Evolutionary conservation across 2,329 filamentous ascomycete species (phyloP).

Genomic region (Colletotrichum gigasporum): DNA sequence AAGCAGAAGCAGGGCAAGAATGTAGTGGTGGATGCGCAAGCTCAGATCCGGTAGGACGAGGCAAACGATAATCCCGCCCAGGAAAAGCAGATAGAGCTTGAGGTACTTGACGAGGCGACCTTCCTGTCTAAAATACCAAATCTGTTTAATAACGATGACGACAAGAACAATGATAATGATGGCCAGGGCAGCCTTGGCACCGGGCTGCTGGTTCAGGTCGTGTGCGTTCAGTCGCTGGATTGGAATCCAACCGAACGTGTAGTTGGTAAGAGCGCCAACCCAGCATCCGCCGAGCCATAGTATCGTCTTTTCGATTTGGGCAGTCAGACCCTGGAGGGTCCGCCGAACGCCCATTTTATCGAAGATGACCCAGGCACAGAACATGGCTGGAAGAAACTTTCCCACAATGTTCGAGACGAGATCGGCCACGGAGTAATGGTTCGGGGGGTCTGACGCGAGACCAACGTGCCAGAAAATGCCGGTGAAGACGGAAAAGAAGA

Average conservation of each 20-base stretch:
- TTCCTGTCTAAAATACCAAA: conserved; percentile 87
- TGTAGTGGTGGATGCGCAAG: conserved; percentile 94
- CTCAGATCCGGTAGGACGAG: conserved; percentile 79
- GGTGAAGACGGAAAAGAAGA: conserved; percentile 86
- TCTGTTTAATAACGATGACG: conserved; percentile 76
- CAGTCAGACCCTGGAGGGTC: conserved; percentile 75
- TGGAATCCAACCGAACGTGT: conserved; percentile 93
- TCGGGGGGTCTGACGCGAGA: conserved; percentile 87
- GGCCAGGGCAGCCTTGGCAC: conserved; percentile 83
- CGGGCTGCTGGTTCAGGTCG: conserved; percentile 88
- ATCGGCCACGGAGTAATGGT: conserved; percentile 70
- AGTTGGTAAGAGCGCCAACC: conserved; percentile 92
- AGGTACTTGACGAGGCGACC: conserved; percentile 82
- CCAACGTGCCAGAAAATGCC: conserved; percentile 91
- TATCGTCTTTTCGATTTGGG: conserved; percentile 89
- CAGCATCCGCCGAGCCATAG: conserved; percentile 92
- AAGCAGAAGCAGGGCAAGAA: conserved; percentile 85
- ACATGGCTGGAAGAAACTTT: conserved; percentile 86
- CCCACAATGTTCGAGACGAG: conserved; percentile 83
- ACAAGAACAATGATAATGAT: conserved; percentile 79
- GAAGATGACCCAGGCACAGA: conserved; percentile 89
- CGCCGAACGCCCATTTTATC: conserved; percentile 81
- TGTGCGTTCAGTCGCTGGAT: conserved; percentile 91
- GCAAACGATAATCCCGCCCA: conserved; percentile 72
- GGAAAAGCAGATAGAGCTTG: conserved; percentile 77